phyloP scores from a whole-genome alignment of 2,329 filamentous ascomycete genomes.

The Metarhizium humberi region DNA sequence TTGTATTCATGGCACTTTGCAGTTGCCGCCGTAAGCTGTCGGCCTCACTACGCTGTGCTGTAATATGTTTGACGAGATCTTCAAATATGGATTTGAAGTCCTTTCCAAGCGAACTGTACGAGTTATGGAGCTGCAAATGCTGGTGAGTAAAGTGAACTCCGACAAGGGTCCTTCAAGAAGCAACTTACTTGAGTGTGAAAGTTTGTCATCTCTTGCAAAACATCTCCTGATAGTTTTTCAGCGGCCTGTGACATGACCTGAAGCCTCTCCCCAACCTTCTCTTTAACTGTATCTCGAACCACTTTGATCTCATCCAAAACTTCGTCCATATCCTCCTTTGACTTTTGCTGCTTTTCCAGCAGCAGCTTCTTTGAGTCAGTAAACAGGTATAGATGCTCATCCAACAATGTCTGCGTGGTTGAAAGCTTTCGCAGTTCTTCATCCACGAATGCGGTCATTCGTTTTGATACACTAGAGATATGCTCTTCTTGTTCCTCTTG shows the following conservation, averaged over 20 bases:
- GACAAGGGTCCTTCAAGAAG: background rate
- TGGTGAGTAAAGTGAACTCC: background rate
- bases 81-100: conserved; percentile 86
- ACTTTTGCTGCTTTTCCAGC: conserved; percentile 54
- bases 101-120: conserved; percentile 72
- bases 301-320: conserved; percentile 86
- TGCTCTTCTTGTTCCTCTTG: conserved; percentile 63
- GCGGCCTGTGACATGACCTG: conserved; percentile 76
- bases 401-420: conserved; percentile 59
- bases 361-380: conserved; percentile 59
- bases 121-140: conserved; percentile 57
- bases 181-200: conserved; percentile 60
- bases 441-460: conserved; percentile 69
- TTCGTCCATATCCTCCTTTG: conserved; percentile 81
- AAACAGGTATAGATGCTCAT: conserved; percentile 60
- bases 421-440: conserved; percentile 65
- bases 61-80: conserved; percentile 64
- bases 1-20: conserved; percentile 55
- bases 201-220: conserved; percentile 73
- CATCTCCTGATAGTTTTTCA: conserved; percentile 80
- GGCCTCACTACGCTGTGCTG: conserved; percentile 67
- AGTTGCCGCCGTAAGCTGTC: conserved; percentile 65
- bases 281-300: conserved; percentile 82
- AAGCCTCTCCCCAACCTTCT: conserved; percentile 74
- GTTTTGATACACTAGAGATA: conserved; percentile 55